phyloP scores from a whole-genome alignment of 108 stramenopile species.

The Nitzschia palea region DNA sequence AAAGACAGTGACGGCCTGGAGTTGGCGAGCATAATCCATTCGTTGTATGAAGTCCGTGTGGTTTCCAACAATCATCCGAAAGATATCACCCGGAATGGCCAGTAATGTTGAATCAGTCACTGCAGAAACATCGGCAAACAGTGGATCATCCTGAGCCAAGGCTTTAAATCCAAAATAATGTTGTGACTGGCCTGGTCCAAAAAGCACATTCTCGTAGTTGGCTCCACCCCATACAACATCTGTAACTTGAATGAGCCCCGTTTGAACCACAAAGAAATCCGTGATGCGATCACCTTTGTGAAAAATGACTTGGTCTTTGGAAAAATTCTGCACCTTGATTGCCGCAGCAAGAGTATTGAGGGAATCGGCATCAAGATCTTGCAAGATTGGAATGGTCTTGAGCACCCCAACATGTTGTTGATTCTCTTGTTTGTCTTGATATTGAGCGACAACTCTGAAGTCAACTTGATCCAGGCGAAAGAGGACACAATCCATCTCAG shows the following conservation, averaged over 20 bases:
- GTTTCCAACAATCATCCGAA: slow-evolving; percentile 8
- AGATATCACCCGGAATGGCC: slow-evolving; percentile 33
- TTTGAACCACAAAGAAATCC: slow-evolving; percentile 68
- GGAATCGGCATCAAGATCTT: slow-evolving; percentile 15
- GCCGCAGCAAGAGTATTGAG: not conserved
- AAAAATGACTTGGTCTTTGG: slow-evolving; percentile 20
- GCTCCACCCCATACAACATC: slow-evolving; percentile 46
- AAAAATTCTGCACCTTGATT: not conserved
- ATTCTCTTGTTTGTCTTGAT: not conserved
- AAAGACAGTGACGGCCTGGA: slow-evolving; percentile 41
- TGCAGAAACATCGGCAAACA: slow-evolving; percentile 23
- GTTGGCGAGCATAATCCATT: slow-evolving; percentile 6
- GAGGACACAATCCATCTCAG: slow-evolving; percentile 17
- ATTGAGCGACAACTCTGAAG: slow-evolving; percentile 4
- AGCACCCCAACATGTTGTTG: not conserved
- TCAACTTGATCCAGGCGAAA: not conserved
- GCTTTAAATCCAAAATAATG: slow-evolving; percentile 43
- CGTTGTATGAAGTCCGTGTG: not conserved
- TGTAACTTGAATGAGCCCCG: slow-evolving; percentile 49
- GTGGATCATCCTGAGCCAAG: slow-evolving; percentile 10
- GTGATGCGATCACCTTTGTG: slow-evolving; percentile 48
- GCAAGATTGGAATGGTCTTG: slow-evolving; percentile 1
- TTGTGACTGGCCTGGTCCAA: slow-evolving; percentile 39
- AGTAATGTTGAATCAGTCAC: slow-evolving; percentile 12
- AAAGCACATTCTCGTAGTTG: slow-evolving; percentile 48